Evolutionary conservation across 495 filamentous ascomycete species (phyloP).

Genomic region (Xylaria telfairii): DNA sequence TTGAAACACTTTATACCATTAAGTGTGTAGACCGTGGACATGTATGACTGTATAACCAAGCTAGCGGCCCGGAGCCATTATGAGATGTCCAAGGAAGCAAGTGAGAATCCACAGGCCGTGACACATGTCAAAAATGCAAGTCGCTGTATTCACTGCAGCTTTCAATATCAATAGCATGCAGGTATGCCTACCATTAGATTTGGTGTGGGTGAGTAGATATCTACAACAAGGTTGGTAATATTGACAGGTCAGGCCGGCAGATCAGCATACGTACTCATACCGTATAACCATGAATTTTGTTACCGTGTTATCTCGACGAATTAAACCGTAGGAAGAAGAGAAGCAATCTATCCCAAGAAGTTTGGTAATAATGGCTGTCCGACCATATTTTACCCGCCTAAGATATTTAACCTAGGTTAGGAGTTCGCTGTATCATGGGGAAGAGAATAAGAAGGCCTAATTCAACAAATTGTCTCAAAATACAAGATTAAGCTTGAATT

Average conservation of each 20-base stretch:
- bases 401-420: too few relatives aligned
- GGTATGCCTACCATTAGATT: neutral
- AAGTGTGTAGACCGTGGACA: too few relatives aligned
- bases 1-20: too few relatives aligned
- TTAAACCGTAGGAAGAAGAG: neutral
- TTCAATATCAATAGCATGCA: neutral
- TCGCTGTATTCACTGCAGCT: neutral
- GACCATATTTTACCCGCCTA: neutral
- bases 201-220: neutral
- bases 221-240: neutral
- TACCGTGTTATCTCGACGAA: neutral
- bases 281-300: neutral
- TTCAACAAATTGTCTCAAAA: too few relatives aligned
- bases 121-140: neutral
- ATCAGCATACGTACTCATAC: neutral
- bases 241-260: neutral
- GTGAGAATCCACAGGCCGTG: neutral
- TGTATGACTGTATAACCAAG: neutral
- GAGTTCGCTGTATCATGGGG: too few relatives aligned
- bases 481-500: too few relatives aligned
- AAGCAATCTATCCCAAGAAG: neutral
- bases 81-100: neutral
- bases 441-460: too few relatives aligned
- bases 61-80: too few relatives aligned
- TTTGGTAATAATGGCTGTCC: neutral